A percentile compares a stretch with the other conserved stretches of the same genome.
These are phyloP conservation scores for Ceratocystis albifundus DNA, from an alignment of 2,329 filamentous ascomycete species.

Conservation along the genomic window DNA sequence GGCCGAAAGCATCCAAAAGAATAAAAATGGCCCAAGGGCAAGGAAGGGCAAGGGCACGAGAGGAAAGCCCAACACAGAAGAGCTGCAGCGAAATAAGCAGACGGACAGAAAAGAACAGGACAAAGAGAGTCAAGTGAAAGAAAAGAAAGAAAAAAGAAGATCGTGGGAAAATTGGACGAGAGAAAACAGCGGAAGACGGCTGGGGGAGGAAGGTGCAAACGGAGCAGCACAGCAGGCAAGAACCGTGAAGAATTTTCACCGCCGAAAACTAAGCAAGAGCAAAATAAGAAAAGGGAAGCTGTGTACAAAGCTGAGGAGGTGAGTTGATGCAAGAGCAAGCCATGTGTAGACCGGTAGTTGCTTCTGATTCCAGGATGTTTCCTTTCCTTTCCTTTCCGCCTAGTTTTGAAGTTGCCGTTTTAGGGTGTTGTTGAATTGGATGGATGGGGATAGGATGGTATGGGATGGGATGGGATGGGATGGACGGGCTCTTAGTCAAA, in stretches of 20 bases:
- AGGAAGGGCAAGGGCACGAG: neutral
- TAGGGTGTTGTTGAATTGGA: constrained; percentile 3
- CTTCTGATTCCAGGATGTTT: constrained; percentile 36
- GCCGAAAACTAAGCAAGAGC: constrained; percentile 1
- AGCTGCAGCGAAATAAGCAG: neutral
- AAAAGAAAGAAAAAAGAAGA: no score
- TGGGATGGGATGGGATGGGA: no score
- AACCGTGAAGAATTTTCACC: constrained; percentile 11
- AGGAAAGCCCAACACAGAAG: constrained; percentile 3
- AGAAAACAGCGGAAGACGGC: neutral
- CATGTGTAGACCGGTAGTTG: constrained; percentile 11
- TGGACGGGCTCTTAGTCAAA: neutral
- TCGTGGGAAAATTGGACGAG: neutral
- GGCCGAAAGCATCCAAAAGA: neutral
- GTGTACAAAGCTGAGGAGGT: constrained; percentile 4
- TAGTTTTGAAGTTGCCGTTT: constrained; percentile 4
- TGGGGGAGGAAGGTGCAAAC: neutral
- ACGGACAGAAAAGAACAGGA: neutral
- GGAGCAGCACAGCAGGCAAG: neutral
- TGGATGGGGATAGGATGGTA: neutral
- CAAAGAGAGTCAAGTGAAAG: neutral
- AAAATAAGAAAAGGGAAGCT: constrained; percentile 12
- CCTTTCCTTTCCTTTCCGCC: constrained; percentile 40
- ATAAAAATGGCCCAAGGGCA: neutral
- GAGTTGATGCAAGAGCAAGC: constrained; percentile 7